Conservation (phyloP, 2,329 filamentous ascomycete genomes). For the Berkeleyomyces rouxiae region DNA sequence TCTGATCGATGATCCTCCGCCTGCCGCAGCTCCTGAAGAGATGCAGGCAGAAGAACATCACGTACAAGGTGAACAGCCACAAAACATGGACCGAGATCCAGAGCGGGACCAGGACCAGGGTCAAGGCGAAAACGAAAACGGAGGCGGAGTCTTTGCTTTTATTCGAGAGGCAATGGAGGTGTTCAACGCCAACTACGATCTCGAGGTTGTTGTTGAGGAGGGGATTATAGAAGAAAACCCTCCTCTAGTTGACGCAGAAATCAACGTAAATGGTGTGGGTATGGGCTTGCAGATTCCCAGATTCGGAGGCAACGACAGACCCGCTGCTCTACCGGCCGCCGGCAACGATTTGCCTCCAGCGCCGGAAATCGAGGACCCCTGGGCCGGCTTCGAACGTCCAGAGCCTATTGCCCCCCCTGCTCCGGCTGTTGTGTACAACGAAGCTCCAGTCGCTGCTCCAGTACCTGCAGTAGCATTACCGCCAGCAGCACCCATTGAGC, state of each 20-base stretch:
- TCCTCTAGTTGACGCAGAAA: neutral
- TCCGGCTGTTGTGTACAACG: neutral
- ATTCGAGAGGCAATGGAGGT: constrained; percentile 1
- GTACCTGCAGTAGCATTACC: neutral
- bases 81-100: constrained; percentile 13
- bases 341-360: neutral
- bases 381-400: neutral
- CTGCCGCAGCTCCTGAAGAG: neutral
- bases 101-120: constrained; percentile 16
- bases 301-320: neutral
- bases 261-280: constrained; percentile 4
- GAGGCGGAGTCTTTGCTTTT: constrained; percentile 15
- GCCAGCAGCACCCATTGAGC: neutral
- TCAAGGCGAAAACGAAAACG: constrained; percentile 15
- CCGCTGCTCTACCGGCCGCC: neutral
- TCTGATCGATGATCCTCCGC: constrained; percentile 16
- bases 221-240: constrained; percentile 21
- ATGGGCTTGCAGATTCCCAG: constrained; percentile 3
- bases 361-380: neutral
- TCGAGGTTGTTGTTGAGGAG: constrained; percentile 16
- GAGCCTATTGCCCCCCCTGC: neutral
- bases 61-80: neutral
- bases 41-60: neutral
- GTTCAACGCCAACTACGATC: constrained; percentile 6
- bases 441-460: neutral